phyloP scores from a whole-genome alignment of 2,329 filamentous ascomycete species.

The Apiospora hydei region DNA sequence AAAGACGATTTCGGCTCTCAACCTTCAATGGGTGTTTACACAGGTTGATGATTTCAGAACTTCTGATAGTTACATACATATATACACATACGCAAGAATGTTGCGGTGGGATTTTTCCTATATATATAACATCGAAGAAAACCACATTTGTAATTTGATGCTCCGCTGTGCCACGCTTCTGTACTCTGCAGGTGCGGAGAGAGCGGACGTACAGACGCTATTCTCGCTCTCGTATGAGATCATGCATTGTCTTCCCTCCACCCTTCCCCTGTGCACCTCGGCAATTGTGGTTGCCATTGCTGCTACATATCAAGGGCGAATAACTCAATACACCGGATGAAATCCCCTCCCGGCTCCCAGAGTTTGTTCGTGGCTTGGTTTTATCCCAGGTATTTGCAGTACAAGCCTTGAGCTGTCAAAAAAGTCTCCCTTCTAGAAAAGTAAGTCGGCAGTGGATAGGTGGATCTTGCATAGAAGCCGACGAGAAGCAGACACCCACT shows the following conservation, averaged over 20 bases:
- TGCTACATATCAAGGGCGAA: not conserved
- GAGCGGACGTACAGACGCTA: not conserved
- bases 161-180: not conserved
- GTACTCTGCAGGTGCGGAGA: not conserved
- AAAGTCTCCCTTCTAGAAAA: not conserved
- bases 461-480: not conserved
- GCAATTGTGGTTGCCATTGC: not conserved
- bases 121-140: not conserved
- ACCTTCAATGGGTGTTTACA: not conserved
- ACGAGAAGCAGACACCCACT: not conserved
- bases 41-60: not conserved
- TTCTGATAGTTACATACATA: too few species aligned
- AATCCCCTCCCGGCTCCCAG: not conserved
- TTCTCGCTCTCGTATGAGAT: not conserved
- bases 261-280: not conserved
- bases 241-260: not conserved
- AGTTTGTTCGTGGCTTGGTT: not conserved
- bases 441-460: not conserved
- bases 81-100: too few species aligned
- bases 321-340: not conserved
- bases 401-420: not conserved
- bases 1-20: not conserved
- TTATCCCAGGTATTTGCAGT: not conserved
- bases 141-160: constrained; percentile 1
- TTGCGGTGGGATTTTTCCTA: not conserved